These are phyloP conservation scores for Penicillium italicum DNA, from an alignment of 2,329 filamentous ascomycete genomes.

Conservation along the genomic window DNA sequence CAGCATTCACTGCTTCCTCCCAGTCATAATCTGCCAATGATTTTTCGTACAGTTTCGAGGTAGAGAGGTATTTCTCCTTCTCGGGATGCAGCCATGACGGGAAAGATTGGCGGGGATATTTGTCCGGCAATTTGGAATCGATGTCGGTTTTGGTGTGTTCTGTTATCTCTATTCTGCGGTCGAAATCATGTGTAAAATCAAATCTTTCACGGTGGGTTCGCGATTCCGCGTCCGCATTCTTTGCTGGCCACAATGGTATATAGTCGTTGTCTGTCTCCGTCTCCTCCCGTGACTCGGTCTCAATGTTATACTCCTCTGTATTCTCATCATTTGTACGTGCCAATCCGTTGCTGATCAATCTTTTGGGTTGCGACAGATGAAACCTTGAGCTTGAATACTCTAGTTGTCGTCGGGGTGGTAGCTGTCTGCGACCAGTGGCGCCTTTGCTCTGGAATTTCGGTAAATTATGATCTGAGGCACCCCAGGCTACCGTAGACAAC, in stretches of 20 bases:
- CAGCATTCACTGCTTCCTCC: constrained; percentile 38
- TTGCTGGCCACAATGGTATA: constrained; percentile 7
- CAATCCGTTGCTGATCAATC: constrained; percentile 28
- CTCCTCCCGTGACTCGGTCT: constrained; percentile 1
- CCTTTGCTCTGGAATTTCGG: constrained; percentile 18
- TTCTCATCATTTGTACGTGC: constrained; percentile 23
- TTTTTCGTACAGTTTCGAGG: constrained; percentile 24
- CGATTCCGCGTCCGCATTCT: constrained; percentile 6
- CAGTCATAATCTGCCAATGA: constrained; percentile 24
- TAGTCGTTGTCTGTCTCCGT: constrained; percentile 5
- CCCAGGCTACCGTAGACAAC: constrained; percentile 25
- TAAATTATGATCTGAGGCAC: constrained; percentile 16
- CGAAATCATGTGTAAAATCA: constrained; percentile 7
- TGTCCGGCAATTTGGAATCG: background rate
- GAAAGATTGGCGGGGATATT: constrained; percentile 2
- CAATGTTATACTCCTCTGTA: constrained; percentile 12
- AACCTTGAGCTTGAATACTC: constrained; percentile 19
- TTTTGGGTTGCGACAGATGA: constrained; percentile 22
- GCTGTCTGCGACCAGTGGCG: constrained; percentile 13
- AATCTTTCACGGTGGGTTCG: constrained; percentile 4
- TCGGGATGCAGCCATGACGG: constrained; percentile 15
- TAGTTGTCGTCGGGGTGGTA: constrained; percentile 18
- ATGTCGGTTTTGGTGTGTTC: background rate
- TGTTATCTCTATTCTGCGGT: constrained; percentile 2
- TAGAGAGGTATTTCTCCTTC: constrained; percentile 21